Conservation (phyloP, 306 rosid species). For the Malus sylvestris region DNA sequence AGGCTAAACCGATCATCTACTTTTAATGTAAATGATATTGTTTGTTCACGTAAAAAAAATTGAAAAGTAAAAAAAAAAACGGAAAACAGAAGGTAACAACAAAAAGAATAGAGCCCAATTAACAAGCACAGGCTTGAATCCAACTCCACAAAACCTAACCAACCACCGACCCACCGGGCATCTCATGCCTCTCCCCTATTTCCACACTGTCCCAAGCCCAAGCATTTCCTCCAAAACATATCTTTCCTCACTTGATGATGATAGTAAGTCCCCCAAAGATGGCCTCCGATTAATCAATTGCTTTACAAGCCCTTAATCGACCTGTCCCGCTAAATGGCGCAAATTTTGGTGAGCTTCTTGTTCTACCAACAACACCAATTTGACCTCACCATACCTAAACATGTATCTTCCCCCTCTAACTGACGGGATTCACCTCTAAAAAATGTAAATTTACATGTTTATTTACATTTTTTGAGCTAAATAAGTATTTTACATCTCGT, state of each 20-base stretch:
- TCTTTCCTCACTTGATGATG: slow-evolving; percentile 1
- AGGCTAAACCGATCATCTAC: rapidly evolving
- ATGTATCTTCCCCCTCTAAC: too few relatives aligned
- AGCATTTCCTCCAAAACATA: neutral
- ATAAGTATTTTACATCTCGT: too few relatives aligned
- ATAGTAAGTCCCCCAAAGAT: neutral
- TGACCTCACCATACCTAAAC: slow-evolving; percentile 10
- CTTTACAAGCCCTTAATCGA: slow-evolving; percentile 5
- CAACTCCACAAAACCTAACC: slow-evolving; percentile 9
- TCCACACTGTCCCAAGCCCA: slow-evolving; percentile 25
- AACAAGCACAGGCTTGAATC: slow-evolving; percentile 13
- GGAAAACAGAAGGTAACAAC: too few relatives aligned
- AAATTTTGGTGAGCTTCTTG: slow-evolving; percentile 18
- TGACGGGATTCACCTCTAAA: too few relatives aligned
- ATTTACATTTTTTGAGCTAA: too few relatives aligned
- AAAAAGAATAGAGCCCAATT: too few relatives aligned
- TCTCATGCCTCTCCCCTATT: slow-evolving; percentile 20
- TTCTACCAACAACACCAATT: slow-evolving; percentile 13
- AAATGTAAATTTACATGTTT: too few relatives aligned
- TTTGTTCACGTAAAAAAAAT: too few relatives aligned
- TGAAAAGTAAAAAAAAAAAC: too few relatives aligned
- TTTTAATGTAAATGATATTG: rapidly evolving
- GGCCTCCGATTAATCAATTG: slow-evolving; percentile 12
- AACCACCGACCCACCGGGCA: slow-evolving; percentile 19
- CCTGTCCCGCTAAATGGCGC: slow-evolving; percentile 7